Evolutionary conservation across 2,329 filamentous ascomycete genomes (phyloP).

Genomic region (Pseudovirgaria hyperparasitica): DNA sequence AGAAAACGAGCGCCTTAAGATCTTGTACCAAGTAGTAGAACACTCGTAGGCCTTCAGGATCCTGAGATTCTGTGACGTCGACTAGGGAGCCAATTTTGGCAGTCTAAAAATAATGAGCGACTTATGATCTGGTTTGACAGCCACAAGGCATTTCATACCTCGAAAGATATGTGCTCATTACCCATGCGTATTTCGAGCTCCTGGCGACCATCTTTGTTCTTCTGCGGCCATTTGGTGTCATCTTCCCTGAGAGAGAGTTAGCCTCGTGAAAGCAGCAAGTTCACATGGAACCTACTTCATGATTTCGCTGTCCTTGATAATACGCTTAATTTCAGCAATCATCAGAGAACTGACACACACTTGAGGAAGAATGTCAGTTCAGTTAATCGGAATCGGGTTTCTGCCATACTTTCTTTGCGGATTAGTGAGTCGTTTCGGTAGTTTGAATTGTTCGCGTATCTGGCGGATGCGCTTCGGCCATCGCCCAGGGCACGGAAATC

Average conservation of each 20-base stretch:
- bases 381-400: conserved; percentile 4
- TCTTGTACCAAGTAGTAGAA: conserved; percentile 99
- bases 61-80: conserved; percentile 89
- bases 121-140: neutral
- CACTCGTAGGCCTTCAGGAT: conserved; percentile 88
- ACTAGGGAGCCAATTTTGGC: conserved; percentile 96
- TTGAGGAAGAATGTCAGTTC: conserved; percentile 31
- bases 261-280: conserved; percentile 6
- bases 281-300: conserved; percentile 57
- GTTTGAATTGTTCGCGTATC: conserved; percentile 99
- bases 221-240: conserved; percentile 95
- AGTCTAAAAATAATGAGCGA: conserved; percentile 46
- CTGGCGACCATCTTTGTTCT: conserved; percentile 97
- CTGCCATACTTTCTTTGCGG: conserved; percentile 85
- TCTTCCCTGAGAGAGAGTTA: conserved; percentile 58
- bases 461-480: conserved; percentile 80
- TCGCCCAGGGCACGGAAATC: conserved; percentile 89
- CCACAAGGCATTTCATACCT: conserved; percentile 43
- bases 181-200: conserved; percentile 91
- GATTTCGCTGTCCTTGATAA: conserved; percentile 94
- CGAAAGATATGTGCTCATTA: conserved; percentile 94
- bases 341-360: conserved; percentile 92
- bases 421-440: conserved; percentile 98
- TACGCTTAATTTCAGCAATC: conserved; percentile 89
- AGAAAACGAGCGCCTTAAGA: conserved; percentile 91